Percentiles rank a stretch among this genome's conserved stretches.
Evolutionary conservation across 768 basidiomycete species (phyloP).

Genomic region (Boletus rufocinnamomeus): DNA sequence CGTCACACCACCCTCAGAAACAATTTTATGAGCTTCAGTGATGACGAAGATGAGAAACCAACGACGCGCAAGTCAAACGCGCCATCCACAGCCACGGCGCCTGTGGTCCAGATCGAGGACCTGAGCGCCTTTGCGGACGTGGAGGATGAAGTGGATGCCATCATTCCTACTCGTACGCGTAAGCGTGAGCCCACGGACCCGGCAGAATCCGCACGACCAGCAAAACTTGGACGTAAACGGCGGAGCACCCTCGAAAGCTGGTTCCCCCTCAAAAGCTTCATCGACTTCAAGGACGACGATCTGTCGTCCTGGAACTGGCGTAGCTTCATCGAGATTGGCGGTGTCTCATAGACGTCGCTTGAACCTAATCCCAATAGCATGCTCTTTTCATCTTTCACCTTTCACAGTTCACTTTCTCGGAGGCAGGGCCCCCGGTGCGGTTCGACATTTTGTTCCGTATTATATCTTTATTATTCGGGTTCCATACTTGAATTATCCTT

Average conservation of each 20-base stretch:
- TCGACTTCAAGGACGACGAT: slow-evolving; percentile 58
- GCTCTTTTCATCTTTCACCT: neutral
- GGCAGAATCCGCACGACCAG: slow-evolving; percentile 9
- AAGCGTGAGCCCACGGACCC: slow-evolving; percentile 14
- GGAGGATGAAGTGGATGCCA: slow-evolving; percentile 35
- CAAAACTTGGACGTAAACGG: slow-evolving; percentile 31
- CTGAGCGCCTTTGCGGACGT: slow-evolving; percentile 29
- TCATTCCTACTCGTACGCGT: slow-evolving; percentile 21
- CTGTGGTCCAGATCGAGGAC: slow-evolving; percentile 25
- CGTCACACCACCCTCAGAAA: slow-evolving; percentile 24
- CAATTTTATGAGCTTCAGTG: slow-evolving; percentile 71
- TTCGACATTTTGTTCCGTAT: slow-evolving; percentile 7
- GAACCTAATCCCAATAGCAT: neutral
- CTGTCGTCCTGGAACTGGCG: slow-evolving; percentile 55
- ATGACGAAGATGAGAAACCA: slow-evolving; percentile 56
- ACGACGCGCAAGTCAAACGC: slow-evolving; percentile 3
- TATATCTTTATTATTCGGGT: slow-evolving; percentile 13
- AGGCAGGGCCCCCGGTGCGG: slow-evolving; percentile 7
- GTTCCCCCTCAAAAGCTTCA: slow-evolving; percentile 64
- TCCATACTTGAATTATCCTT: slow-evolving; percentile 11
- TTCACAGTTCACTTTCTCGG: neutral
- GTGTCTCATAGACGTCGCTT: slow-evolving; percentile 18
- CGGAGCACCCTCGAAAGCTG: slow-evolving; percentile 49
- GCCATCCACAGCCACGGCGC: slow-evolving; percentile 8
- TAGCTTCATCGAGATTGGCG: slow-evolving; percentile 62